Evolutionary conservation across 768 basidiomycete genomes (phyloP), one percentile per base, ranked within the genome.

Genomic region (Naganishia friedmannii): DNA sequence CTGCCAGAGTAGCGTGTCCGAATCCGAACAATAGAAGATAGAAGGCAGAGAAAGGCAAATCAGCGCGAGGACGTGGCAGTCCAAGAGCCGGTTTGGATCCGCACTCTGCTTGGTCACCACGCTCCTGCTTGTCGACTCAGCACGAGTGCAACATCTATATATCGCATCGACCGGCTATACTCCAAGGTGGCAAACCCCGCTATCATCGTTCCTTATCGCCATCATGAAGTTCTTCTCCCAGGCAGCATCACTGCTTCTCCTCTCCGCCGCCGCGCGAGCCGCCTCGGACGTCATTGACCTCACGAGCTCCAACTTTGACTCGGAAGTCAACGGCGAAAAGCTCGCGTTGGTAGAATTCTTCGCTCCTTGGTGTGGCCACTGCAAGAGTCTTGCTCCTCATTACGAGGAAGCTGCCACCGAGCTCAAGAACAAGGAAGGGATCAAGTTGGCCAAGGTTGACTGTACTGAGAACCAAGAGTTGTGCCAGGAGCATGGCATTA

Each of bases 361-460:
- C 53, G 68, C 68, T 48, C 72, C 72, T 57, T 70, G 72, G 68
- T 94, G 92, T 79, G 92, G 93, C 55, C 93, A 96, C 83, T 96
- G 94, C 85, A 95, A 95, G 78, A 80, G 92, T 39, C 86, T 96
- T 66, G 93, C 92, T 26, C 93, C 93, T 66, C 89, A 95, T 73
- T 95, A 94, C 74, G 92, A 94, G 73, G 82, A 82, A 80, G 95
- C 96, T 3, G 93, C 96, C 0, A 95, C 94, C 13, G 84, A 87
- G 42, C 88, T 99, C 81, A 96, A 95, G 84, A 66, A 67, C 21
- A 89, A 89, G 73, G 90, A 88, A 80, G 85, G 85, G 81, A 92
- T 99, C 83, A 90, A 90, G 81, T 83, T 99, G 66, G 93, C 93
- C 74, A 95, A 97, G 80, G 94, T 98, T 63, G 93, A 98, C 84